Conservation (phyloP, 163 green algal genomes). For the Picocystis sp. region DNA sequence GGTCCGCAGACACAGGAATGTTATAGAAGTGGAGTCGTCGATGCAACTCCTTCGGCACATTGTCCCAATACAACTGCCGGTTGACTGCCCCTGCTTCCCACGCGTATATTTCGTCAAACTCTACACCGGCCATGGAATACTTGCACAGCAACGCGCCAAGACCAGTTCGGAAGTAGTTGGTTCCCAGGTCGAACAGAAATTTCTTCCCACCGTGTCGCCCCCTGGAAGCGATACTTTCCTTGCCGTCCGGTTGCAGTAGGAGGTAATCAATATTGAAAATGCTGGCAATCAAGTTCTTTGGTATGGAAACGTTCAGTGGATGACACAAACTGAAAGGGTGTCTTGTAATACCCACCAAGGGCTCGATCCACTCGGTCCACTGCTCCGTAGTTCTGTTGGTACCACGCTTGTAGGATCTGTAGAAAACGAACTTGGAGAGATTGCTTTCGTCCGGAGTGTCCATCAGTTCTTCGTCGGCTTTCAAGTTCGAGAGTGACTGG, state of each 20-base stretch:
- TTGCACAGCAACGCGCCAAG: background rate
- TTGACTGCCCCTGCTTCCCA: slow-evolving; percentile 10
- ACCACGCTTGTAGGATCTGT: too few species aligned
- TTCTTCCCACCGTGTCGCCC: background rate
- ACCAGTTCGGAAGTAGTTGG: background rate
- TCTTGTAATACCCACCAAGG: slow-evolving; percentile 8
- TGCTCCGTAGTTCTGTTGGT: too few species aligned
- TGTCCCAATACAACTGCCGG: background rate
- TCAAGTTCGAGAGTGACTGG: too few species aligned
- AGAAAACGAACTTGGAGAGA: too few species aligned
- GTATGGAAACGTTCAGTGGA: too few species aligned
- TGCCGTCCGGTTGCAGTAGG: background rate
- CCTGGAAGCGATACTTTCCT: background rate
- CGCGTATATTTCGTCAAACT: slow-evolving; percentile 10
- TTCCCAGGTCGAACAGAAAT: background rate
- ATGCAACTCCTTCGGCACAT: slow-evolving; percentile 7
- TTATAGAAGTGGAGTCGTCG: slow-evolving; percentile 16
- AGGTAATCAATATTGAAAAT: background rate
- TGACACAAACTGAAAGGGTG: slow-evolving; percentile 9
- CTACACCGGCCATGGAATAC: slow-evolving; percentile 4
- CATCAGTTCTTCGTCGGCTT: too few species aligned
- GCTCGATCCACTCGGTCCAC: slow-evolving; percentile 9
- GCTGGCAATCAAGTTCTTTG: too few species aligned
- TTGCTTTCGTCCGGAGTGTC: too few species aligned
- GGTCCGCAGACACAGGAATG: slow-evolving; percentile 3